Evolutionary conservation across 2,329 filamentous ascomycete species (phyloP).

Genomic region (Fulvia fulva): DNA sequence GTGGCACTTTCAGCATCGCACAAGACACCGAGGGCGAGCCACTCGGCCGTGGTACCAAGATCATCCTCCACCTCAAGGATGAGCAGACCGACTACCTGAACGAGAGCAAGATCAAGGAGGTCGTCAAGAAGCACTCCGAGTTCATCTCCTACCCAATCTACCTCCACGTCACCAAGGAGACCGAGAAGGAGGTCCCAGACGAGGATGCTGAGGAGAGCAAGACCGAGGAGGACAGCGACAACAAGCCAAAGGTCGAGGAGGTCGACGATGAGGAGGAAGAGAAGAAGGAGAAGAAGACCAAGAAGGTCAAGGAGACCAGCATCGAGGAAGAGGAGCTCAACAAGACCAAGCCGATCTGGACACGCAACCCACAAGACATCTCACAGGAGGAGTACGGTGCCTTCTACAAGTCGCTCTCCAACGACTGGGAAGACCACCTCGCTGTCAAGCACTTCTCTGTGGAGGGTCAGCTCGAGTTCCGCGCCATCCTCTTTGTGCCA

Average conservation of each 20-base stretch:
- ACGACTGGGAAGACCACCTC: conserved; percentile 99
- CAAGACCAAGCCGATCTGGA: conserved; percentile 99
- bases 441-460: conserved; percentile 99
- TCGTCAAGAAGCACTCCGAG: conserved; percentile 99
- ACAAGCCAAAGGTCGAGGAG: conserved; percentile 95
- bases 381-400: conserved; percentile 92
- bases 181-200: conserved; percentile 96
- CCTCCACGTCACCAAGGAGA: conserved; percentile 99
- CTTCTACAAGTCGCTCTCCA: conserved; percentile 99
- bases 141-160: conserved; percentile 99
- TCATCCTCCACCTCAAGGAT: conserved; percentile 98
- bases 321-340: conserved; percentile 99
- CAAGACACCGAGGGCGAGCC: conserved; percentile 87
- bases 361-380: conserved; percentile 94
- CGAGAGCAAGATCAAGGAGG: conserved; percentile 99
- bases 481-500: conserved; percentile 97
- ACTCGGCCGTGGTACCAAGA: conserved; percentile 93
- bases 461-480: conserved; percentile 99
- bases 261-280: conserved; percentile 74
- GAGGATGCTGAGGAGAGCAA: conserved; percentile 76
- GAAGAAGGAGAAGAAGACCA: conserved; percentile 93
- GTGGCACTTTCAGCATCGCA: conserved; percentile 92
- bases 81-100: conserved; percentile 98
- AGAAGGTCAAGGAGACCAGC: conserved; percentile 98
- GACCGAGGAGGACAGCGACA: conserved; percentile 75